Evolutionary conservation across 2,329 filamentous ascomycete species (phyloP), one percentile per base, ranked within the genome.

Genomic region (Penicillium sp.): DNA sequence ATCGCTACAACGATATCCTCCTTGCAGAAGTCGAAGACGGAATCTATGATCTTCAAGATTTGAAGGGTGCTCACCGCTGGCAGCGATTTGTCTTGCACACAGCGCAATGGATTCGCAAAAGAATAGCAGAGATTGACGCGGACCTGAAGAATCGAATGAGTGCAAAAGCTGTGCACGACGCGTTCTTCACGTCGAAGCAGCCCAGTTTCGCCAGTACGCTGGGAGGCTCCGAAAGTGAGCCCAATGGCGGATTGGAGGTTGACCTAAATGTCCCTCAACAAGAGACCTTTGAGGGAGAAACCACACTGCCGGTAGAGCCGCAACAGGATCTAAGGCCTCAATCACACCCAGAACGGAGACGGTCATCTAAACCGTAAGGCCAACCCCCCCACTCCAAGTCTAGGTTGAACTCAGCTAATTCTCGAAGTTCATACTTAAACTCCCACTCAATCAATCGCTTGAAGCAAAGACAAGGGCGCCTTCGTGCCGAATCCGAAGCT

Each of bases 1-100:
- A 78, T 17, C 78, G 79, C 1, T 68, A 82, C 19, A 63, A 74
- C 0, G 67, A 74, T 3, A 78, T 86, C 35, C 69, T 71, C 23
- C 77, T 83, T 51, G 62, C 65, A 4, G 59, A 70, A 4, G 72
- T 75, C n/a, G 67, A 74, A 2, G 69, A 77, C 44, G 73, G 75
- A 1, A 56, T 70, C 3, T 71, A 82, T 15, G 79, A 84, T 47
- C 70, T 84, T 29, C 78, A 79, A 3, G 70, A 67, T 1, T 65
- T 89, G 5, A 76, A 79, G 41, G 69, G 72, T 2, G 64, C 69
- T 1, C 89, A 82, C 68, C 76, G 80, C 3, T 88, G 85, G 85
- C 67, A 76, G 0, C 67, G 73, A 3, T 84, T 87, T 56, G 69
- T 84, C 6, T 65, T 80, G 0, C 71, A 77, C 8, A 70, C 82